Conservation (phyloP, 129 eudicot species). For the Helichrysum umbraculigerum region DNA sequence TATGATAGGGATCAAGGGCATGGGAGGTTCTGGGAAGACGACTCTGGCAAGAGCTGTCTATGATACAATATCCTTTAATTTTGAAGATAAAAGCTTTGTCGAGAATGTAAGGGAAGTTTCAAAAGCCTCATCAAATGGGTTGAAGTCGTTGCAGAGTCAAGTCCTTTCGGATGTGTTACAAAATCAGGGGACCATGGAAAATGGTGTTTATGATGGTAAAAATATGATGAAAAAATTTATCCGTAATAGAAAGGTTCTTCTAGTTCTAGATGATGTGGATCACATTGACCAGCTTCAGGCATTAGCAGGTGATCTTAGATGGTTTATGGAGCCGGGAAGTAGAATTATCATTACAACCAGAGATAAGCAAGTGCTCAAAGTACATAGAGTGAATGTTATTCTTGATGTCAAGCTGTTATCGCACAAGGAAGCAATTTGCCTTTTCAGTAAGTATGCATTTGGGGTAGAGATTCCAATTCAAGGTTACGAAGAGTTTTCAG, state of each 20-base stretch:
- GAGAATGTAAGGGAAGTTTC: not conserved
- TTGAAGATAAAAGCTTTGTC: too few relatives aligned
- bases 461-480: too few relatives aligned
- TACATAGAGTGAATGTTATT: too few relatives aligned
- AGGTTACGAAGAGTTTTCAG: too few relatives aligned
- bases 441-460: not conserved
- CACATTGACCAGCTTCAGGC: not conserved
- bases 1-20: too few relatives aligned
- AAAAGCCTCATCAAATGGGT: not conserved
- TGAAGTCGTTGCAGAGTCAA: not conserved
- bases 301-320: not conserved
- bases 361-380: too few relatives aligned
- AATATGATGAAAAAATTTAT: not conserved
- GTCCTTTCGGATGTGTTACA: not conserved
- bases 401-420: too few relatives aligned
- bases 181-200: not conserved
- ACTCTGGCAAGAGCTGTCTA: too few relatives aligned
- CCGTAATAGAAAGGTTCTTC: not conserved
- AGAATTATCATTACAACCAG: too few relatives aligned
- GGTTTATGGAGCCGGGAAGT: not conserved
- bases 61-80: too few relatives aligned
- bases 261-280: slow-evolving; percentile 1
- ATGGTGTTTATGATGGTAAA: not conserved
- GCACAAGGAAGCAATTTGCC: not conserved
- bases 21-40: too few relatives aligned